These are phyloP conservation scores for Rhizopogon sp. DNA, from an alignment of 768 basidiomycete species.

Conservation along the genomic window DNA sequence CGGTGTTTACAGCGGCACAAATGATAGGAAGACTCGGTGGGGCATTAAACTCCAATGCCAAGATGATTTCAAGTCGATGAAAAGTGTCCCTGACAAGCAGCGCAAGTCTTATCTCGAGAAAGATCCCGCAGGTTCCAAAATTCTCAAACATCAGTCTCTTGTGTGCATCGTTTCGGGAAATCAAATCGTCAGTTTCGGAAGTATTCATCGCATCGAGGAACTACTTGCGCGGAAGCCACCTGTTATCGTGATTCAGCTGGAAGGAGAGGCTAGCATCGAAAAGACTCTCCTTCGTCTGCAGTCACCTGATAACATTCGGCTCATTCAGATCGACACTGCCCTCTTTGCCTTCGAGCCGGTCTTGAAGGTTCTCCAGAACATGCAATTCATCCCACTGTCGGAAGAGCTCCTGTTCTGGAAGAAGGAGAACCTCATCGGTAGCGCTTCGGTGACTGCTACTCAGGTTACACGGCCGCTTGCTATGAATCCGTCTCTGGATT, in stretches of 20 bases:
- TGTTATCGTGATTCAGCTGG: slow-evolving; percentile 47
- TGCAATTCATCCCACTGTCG: slow-evolving; percentile 38
- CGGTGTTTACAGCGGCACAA: slow-evolving; percentile 30
- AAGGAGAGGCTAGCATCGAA: slow-evolving; percentile 34
- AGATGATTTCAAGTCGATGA: slow-evolving; percentile 33
- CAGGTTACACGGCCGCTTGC: slow-evolving; percentile 25
- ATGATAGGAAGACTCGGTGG: slow-evolving; percentile 28
- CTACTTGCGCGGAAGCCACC: slow-evolving; percentile 44
- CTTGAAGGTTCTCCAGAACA: slow-evolving; percentile 49
- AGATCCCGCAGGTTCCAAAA: slow-evolving; percentile 26
- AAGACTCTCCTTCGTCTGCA: slow-evolving; percentile 39
- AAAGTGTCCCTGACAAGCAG: slow-evolving; percentile 28
- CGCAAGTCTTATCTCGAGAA: slow-evolving; percentile 34
- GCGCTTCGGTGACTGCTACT: slow-evolving; percentile 4
- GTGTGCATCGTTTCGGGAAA: slow-evolving; percentile 46
- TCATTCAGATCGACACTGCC: slow-evolving; percentile 57
- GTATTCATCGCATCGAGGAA: slow-evolving; percentile 49
- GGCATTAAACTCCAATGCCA: slow-evolving; percentile 35
- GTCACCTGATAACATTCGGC: slow-evolving; percentile 28
- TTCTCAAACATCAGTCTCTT: slow-evolving; percentile 51
- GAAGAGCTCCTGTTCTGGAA: slow-evolving; percentile 55
- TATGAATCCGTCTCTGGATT: slow-evolving; percentile 32
- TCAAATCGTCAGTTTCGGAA: slow-evolving; percentile 47
- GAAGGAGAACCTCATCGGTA: slow-evolving; percentile 11
- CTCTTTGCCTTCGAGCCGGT: slow-evolving; percentile 62